Percentiles rank a stretch among this genome's conserved stretches.
Evolutionary conservation across 2,329 filamentous ascomycete species (phyloP).

Genomic region (Rhytidhysteron rufulum): DNA sequence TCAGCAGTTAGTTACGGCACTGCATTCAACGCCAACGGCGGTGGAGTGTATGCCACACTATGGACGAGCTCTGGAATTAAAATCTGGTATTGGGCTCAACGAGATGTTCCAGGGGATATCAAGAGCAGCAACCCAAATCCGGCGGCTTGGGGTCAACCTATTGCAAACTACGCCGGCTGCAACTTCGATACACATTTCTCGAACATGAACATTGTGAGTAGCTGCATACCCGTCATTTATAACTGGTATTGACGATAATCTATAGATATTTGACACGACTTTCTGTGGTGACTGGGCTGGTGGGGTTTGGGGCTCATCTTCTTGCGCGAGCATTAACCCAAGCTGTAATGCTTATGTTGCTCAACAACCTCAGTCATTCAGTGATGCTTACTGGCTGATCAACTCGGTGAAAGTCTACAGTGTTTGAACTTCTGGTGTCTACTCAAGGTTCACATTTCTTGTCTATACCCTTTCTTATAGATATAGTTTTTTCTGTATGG

Average conservation of each 20-base stretch:
- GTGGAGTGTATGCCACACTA: conserved; percentile 42
- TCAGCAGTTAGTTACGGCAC: conserved; percentile 32
- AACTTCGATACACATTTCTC: conserved; percentile 32
- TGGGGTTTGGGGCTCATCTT: conserved; percentile 48
- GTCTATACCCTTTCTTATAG: no score
- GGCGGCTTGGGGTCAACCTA: conserved; percentile 39
- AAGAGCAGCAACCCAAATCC: conserved; percentile 38
- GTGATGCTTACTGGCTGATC: conserved; percentile 36
- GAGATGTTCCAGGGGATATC: conserved; percentile 42
- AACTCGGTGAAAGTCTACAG: conserved; percentile 38
- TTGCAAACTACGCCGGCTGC: conserved; percentile 35
- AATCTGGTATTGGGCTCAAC: conserved; percentile 45
- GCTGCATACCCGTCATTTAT: no score
- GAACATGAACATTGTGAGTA: conserved; percentile 35
- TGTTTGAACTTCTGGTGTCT: no score
- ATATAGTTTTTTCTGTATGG: no score
- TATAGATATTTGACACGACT: conserved; percentile 46
- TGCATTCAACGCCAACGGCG: conserved; percentile 38
- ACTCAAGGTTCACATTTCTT: no score
- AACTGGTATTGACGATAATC: no score
- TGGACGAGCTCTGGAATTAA: conserved; percentile 41
- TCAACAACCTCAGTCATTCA: conserved; percentile 32
- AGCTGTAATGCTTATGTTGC: conserved; percentile 38
- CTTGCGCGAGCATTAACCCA: conserved; percentile 43
- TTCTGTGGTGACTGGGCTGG: conserved; percentile 58